Conservation (phyloP, 257 asterid species). For the Oldenlandia corymbosa region DNA sequence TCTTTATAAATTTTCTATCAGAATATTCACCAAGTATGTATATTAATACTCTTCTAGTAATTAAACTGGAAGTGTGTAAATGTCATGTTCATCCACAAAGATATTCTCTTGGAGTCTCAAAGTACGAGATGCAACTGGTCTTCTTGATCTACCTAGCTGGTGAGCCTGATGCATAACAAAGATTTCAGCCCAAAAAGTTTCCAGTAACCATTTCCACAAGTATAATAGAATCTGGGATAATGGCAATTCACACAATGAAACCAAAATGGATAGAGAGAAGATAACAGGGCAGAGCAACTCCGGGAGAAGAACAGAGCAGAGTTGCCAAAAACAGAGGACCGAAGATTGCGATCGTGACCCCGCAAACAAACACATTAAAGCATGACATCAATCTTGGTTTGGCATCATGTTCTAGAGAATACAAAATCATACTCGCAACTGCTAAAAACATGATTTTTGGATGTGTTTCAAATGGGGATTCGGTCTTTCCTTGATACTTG, state of each 20-base stretch:
- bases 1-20: no score
- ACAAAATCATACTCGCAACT: not conserved
- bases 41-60: no score
- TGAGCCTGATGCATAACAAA: not conserved
- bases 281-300: not conserved
- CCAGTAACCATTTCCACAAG: not conserved
- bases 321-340: not conserved
- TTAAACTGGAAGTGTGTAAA: no score
- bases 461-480: constrained; percentile 12
- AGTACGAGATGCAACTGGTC: not conserved
- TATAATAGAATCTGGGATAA: not conserved
- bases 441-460: not conserved
- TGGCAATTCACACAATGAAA: not conserved
- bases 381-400: no score
- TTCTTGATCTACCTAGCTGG: not conserved
- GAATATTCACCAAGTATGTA: no score
- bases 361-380: no score
- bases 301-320: not conserved
- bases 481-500: not conserved
- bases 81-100: no score
- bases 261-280: not conserved
- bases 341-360: not conserved
- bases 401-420: not conserved
- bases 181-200: not conserved
- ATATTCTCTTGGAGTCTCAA: no score